phyloP scores from a whole-genome alignment of 768 basidiomycete genomes.

The Auricularia auricula-judae region DNA sequence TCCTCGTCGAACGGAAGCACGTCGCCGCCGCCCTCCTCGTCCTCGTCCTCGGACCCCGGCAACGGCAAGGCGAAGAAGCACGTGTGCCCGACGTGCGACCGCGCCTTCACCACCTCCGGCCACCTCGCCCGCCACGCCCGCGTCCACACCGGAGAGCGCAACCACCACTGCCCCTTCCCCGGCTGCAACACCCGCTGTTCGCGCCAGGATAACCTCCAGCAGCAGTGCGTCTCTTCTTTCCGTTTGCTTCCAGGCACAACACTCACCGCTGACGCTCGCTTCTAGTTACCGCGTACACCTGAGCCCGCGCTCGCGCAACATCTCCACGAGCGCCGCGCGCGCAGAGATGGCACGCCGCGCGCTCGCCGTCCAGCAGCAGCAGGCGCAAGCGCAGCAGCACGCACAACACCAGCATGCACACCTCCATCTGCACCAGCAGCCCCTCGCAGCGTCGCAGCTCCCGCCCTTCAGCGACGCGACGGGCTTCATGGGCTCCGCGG shows the following conservation, averaged over 20 bases:
- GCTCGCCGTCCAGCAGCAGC: background rate
- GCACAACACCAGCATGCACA: no score
- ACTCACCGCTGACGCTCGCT: background rate
- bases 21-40: no score
- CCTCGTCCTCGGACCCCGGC: no score
- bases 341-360: constrained; percentile 41
- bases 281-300: constrained; percentile 70
- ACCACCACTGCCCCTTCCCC: constrained; percentile 88
- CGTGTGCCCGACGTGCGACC: constrained; percentile 9
- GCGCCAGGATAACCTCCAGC: constrained; percentile 78
- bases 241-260: no score
- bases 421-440: background rate
- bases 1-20: no score
- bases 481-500: no score
- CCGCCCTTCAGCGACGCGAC: constrained; percentile 20
- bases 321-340: constrained; percentile 42
- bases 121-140: constrained; percentile 79
- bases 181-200: constrained; percentile 88
- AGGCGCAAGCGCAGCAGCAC: background rate
- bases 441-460: constrained; percentile 4
- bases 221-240: constrained; percentile 32
- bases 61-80: no score
- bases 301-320: constrained; percentile 66
- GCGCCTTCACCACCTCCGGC: constrained; percentile 69
- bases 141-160: constrained; percentile 85